Base-by-base conservation (phyloP, 176 grass and related monocot genomes). In the Melocanna baccifera region DNA sequence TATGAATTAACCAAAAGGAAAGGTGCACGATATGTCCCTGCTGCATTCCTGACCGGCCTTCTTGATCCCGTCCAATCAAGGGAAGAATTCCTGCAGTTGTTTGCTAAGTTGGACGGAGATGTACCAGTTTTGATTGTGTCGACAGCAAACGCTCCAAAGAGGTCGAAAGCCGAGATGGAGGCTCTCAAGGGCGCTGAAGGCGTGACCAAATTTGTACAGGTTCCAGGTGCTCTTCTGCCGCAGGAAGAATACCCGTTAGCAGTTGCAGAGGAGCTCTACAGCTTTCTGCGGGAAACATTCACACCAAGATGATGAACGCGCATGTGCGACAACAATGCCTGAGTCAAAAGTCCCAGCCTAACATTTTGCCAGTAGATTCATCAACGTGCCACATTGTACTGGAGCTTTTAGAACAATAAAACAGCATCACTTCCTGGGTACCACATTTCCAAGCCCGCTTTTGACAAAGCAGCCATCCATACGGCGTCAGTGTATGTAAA, bases 131-230 rank as follows among this genome's bases (percentile, higher is more conserved):
- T 99, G 22, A 88, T 92, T 23, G 75, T 94, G 34, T 94, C 89
- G 13, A 81, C 91, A 2, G 23, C 85, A 5, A 88, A 87, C 14
- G 91, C 89, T 72, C 96, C 96, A 15, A 99, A 89, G 86, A 90
- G 93, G 67, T 99, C 96, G 1, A 99, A 96, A 84, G 96, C 93
- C 26, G 93, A 99, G 81, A 94, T 96, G 91, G 91, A 89, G 37
- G 90, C 78, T 74, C 92, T 99, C 22, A 93, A 78, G 84, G 93
- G 88, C 4, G 83, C 86, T 36, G 92, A 91, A 77, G 93, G 96
- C 7, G 88, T 99, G 52, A 88, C 71, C 22, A 92, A 96, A 66
- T 99, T 92, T 43, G 96, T 91, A 52, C 89, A 95, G 85, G 93
- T 94, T 23, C 89, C 86, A 25, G 96, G 96, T 2, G 93, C 97